Evolutionary conservation across 1,284 basidiomycete genomes (phyloP).

Genomic region (Chondrostereum purpureum): DNA sequence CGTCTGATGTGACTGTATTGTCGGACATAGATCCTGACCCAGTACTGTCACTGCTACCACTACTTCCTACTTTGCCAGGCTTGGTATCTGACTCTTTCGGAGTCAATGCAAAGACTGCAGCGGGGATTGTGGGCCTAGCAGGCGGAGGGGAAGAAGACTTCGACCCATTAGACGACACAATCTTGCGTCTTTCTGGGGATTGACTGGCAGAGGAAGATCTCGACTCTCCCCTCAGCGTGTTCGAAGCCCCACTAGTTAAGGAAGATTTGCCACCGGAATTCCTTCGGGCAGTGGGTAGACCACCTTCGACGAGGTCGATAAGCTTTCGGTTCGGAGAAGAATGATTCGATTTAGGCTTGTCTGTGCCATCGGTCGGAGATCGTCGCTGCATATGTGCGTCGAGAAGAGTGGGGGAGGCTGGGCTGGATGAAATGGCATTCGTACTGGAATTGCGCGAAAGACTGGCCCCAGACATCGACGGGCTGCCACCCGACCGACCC

Average conservation of each 20-base stretch:
- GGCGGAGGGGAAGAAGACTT: slow-evolving; percentile 19
- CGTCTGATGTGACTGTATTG: slow-evolving; percentile 72
- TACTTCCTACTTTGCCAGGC: slow-evolving; percentile 51
- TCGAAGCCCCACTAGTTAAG: slow-evolving; percentile 33
- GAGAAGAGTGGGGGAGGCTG: not conserved
- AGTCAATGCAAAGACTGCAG: slow-evolving; percentile 21
- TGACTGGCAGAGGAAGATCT: slow-evolving; percentile 14
- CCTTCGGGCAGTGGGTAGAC: slow-evolving; percentile 38
- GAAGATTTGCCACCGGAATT: slow-evolving; percentile 40
- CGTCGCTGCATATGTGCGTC: slow-evolving; percentile 35
- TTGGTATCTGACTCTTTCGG: slow-evolving; percentile 27
- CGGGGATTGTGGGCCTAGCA: slow-evolving; percentile 16
- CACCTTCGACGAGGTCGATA: slow-evolving; percentile 46
- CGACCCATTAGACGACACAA: slow-evolving; percentile 11
- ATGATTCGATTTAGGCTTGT: slow-evolving; percentile 38
- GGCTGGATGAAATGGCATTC: slow-evolving; percentile 23
- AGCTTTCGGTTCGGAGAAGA: slow-evolving; percentile 58
- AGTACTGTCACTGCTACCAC: slow-evolving; percentile 47
- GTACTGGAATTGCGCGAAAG: slow-evolving; percentile 35
- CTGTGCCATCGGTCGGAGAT: slow-evolving; percentile 37
- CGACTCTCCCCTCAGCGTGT: slow-evolving; percentile 27
- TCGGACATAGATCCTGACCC: slow-evolving; percentile 49
- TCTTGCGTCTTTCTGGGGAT: slow-evolving; percentile 4
- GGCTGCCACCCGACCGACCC: slow-evolving; percentile 39
- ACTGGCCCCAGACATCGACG: slow-evolving; percentile 33